Percentiles rank a stretch among this genome's conserved stretches.
Conservation (phyloP, 108 stramenopile genomes). For the Schizochytrium sp. region DNA sequence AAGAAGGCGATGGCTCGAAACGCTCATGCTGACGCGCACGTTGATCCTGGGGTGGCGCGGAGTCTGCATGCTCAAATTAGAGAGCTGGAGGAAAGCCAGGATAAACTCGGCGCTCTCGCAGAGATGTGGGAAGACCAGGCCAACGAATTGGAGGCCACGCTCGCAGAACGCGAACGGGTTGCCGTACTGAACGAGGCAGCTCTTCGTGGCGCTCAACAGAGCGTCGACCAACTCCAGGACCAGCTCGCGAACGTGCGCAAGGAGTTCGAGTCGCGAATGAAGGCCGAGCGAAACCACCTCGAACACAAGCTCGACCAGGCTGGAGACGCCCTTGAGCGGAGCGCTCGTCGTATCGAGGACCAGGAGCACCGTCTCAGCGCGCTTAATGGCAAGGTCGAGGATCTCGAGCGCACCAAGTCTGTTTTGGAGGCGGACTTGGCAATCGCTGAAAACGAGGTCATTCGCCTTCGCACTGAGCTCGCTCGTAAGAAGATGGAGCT, state of each 20-base stretch:
- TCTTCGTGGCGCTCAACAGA: background rate
- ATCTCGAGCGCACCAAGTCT: background rate
- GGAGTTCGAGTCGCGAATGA: background rate
- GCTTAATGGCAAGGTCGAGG: background rate
- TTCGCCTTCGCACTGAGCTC: background rate
- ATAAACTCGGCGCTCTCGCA: background rate
- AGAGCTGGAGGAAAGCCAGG: background rate
- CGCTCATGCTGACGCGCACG: no score
- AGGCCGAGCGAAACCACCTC: background rate
- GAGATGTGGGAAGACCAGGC: constrained; percentile 9
- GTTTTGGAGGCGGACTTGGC: background rate
- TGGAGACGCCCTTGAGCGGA: background rate
- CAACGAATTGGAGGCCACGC: background rate
- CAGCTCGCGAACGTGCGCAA: background rate
- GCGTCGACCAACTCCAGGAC: background rate
- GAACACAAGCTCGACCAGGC: background rate
- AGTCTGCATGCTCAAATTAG: background rate
- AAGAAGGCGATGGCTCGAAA: no score
- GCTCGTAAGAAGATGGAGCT: background rate
- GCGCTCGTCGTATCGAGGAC: background rate
- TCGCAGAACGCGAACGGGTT: background rate
- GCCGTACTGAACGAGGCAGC: background rate
- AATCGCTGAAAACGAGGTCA: background rate
- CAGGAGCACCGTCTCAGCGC: background rate
- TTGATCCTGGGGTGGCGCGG: background rate